Conservation (phyloP, 129 eudicot genomes). For the Mikania micrantha region DNA sequence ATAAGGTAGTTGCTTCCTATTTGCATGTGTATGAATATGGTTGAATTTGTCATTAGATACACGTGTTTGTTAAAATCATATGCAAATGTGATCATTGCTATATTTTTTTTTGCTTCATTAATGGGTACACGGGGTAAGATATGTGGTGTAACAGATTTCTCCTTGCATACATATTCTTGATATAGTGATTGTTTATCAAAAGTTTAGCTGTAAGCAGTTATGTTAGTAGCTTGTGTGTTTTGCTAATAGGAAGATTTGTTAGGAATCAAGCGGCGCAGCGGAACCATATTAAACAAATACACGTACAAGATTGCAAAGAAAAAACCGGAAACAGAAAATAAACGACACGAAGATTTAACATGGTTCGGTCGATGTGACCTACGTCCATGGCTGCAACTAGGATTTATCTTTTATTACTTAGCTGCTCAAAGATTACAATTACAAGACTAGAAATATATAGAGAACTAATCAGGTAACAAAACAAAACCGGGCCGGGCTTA, state of each 20-base stretch:
- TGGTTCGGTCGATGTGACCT: too few species aligned
- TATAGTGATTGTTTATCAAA: not conserved
- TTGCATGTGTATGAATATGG: not conserved
- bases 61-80: not conserved
- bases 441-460: too few species aligned
- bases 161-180: not conserved
- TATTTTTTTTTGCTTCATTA: not conserved
- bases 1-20: slow-evolving; percentile 49
- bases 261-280: too few species aligned
- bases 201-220: slow-evolving; percentile 10
- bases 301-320: too few species aligned
- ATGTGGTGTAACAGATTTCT: not conserved
- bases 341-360: too few species aligned
- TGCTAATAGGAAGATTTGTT: slow-evolving; percentile 4
- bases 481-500: too few species aligned
- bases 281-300: too few species aligned
- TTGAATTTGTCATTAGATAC: slow-evolving; percentile 5
- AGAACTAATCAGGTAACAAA: too few species aligned
- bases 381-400: too few species aligned
- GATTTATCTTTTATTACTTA: too few species aligned
- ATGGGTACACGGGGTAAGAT: not conserved
- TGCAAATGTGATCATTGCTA: not conserved
- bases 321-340: too few species aligned
- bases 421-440: too few species aligned
- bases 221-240: not conserved